Evolutionary conservation across 176 grass and related monocot species (phyloP), one percentile per base, ranked within the genome.

Genomic region (Dendrocalamus sinicus): DNA sequence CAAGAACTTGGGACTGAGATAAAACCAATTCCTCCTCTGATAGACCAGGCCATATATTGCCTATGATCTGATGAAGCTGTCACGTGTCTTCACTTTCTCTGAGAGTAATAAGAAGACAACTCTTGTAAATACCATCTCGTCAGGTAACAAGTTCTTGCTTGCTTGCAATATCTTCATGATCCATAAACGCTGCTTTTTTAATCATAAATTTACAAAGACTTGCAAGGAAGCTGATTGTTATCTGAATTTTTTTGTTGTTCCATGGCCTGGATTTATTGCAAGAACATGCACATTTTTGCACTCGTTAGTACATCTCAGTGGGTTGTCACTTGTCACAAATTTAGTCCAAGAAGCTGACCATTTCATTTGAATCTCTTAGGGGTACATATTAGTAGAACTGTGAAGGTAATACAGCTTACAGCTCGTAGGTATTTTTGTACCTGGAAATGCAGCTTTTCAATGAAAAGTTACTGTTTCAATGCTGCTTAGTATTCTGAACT

Each of bases 1-100:
- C 93, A 98, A 89, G 96, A 98, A 72, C 89, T 98, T 81, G 96
- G 96, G 48, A 98, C 96, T 48, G 96, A 98, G 79, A 98, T 98
- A 89, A 98, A 98, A 83, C 79, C 88, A 53, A 95, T 98, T 86
- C 96, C 96, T 66, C 86, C 91, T 77, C 93, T 94, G 85, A 98
- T 98, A 78, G 96, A 98, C 69, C 91, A 95, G 86, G 74, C 93
- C 54, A 90, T 98, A 85, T 98, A 98, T 79, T 98, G 96, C 78
- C 88, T 91, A 80, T 98, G 82, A 94, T 75, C 60, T 80, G 75
- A 80, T 81, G 62, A 47, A 77, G 81, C 76, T 76, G 55, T 57
- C 41, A 43, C 76, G 40, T 80, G 81, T 72, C 81, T 85, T 79
- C 85, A 76, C 82, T 90, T 87, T 88, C 76, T 81, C 61, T 61